A percentile compares a stretch with the other conserved stretches of the same genome.
These are phyloP conservation scores for Grosmannia clavigera DNA, from an alignment of 2,329 filamentous ascomycete genomes.

Conservation along the genomic window DNA sequence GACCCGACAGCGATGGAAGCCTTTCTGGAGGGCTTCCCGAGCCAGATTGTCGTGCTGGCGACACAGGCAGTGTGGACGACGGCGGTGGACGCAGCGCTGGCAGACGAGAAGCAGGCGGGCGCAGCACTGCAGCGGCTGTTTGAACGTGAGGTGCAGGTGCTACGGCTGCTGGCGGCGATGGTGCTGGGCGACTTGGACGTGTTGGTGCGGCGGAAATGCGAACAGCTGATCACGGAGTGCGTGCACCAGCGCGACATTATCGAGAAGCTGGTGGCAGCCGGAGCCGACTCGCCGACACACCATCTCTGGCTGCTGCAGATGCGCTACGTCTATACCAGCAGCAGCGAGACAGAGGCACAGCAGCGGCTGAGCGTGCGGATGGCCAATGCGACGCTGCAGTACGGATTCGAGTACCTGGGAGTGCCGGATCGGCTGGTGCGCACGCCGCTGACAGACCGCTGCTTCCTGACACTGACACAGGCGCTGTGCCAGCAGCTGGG, in stretches of 20 bases:
- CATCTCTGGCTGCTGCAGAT: slow-evolving; percentile 93
- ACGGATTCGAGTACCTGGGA: slow-evolving; percentile 96
- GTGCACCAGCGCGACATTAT: slow-evolving; percentile 95
- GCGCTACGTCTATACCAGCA: slow-evolving; percentile 72
- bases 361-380: slow-evolving; percentile 84
- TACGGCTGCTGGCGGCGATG: slow-evolving; percentile 74
- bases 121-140: slow-evolving; percentile 57
- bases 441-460: slow-evolving; percentile 93
- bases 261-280: slow-evolving; percentile 66
- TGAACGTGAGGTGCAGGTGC: slow-evolving; percentile 71
- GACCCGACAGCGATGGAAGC: slow-evolving; percentile 57
- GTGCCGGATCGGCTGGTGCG: slow-evolving; percentile 92
- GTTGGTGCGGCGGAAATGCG: slow-evolving; percentile 88
- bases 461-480: slow-evolving; percentile 95
- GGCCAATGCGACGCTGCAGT: slow-evolving; percentile 90
- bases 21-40: slow-evolving; percentile 79
- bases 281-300: slow-evolving; percentile 64
- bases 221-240: slow-evolving; percentile 96
- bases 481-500: slow-evolving; percentile 88
- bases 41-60: slow-evolving; percentile 88
- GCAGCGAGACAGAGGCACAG: slow-evolving; percentile 62
- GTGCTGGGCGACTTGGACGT: slow-evolving; percentile 82
- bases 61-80: slow-evolving; percentile 92
- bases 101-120: slow-evolving; percentile 43
- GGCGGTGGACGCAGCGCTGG: slow-evolving; percentile 66